phyloP scores from a whole-genome alignment of 2,329 filamentous ascomycete genomes.

The Cladosporium sp. region DNA sequence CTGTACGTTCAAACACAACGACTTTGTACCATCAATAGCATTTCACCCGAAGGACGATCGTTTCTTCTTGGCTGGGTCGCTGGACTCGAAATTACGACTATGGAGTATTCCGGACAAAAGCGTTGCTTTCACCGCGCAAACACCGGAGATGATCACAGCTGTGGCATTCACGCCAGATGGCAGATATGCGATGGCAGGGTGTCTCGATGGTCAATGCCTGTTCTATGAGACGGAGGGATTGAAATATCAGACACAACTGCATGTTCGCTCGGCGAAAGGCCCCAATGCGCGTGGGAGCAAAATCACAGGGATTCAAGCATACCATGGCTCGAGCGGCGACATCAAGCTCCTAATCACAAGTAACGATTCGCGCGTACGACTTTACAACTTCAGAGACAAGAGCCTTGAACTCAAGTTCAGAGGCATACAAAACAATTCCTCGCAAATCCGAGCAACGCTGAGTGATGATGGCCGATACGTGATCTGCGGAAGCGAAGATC shows the following conservation, averaged over 20 bases:
- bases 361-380: conserved; percentile 86
- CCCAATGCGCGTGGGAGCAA: conserved; percentile 97
- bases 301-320: conserved; percentile 88
- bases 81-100: conserved; percentile 82
- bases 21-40: conserved; percentile 90
- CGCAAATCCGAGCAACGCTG: conserved; percentile 86
- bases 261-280: conserved; percentile 88
- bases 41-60: conserved; percentile 95
- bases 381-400: conserved; percentile 87
- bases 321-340: conserved; percentile 61
- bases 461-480: conserved; percentile 85
- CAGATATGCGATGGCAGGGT: conserved; percentile 83
- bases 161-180: conserved; percentile 93
- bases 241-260: conserved; percentile 79
- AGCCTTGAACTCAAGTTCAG: conserved; percentile 85
- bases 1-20: conserved; percentile 90
- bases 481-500: conserved; percentile 90
- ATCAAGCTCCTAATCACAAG: conserved; percentile 87
- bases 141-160: conserved; percentile 87
- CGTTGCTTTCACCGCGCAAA: conserved; percentile 77
- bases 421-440: conserved; percentile 85
- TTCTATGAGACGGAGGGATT: conserved; percentile 93
- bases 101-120: conserved; percentile 97
- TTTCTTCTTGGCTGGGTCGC: conserved; percentile 91
- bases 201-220: conserved; percentile 78